phyloP scores from a whole-genome alignment of 2,329 filamentous ascomycete genomes.

The Neophaeococcomyces mojaviensis region DNA sequence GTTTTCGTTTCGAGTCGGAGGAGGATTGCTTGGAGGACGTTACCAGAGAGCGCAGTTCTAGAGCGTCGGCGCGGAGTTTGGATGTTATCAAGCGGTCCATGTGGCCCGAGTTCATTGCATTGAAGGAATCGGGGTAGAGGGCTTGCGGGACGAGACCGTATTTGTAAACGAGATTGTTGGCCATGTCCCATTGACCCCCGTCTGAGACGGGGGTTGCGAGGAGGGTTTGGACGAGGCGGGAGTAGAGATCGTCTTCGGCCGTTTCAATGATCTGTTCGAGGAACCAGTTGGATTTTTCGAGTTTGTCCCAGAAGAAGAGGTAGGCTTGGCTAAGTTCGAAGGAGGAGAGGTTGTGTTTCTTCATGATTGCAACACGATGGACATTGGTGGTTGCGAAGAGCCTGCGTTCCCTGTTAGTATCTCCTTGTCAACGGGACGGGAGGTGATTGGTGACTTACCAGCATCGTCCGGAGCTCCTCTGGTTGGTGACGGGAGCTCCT shows the following conservation, averaged over 20 bases:
- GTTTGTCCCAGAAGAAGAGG: slow-evolving; percentile 89
- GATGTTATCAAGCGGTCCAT: slow-evolving; percentile 72
- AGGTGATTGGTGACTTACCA: slow-evolving; percentile 47
- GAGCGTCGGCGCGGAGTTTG: slow-evolving; percentile 76
- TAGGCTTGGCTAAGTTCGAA: slow-evolving; percentile 87
- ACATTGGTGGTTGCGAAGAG: slow-evolving; percentile 88
- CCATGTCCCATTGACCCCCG: slow-evolving; percentile 90
- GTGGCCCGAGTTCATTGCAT: slow-evolving; percentile 60
- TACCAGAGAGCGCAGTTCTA: slow-evolving; percentile 59
- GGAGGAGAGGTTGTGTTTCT: slow-evolving; percentile 65
- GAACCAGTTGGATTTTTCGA: slow-evolving; percentile 87
- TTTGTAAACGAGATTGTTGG: slow-evolving; percentile 74
- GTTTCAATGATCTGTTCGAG: slow-evolving; percentile 77
- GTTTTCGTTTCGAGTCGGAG: slow-evolving; percentile 31
- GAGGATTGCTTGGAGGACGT: slow-evolving; percentile 27
- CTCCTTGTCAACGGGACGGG: background rate
- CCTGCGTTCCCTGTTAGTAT: background rate
- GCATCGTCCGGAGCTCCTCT: slow-evolving; percentile 72
- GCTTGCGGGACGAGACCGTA: slow-evolving; percentile 80
- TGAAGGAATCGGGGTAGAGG: slow-evolving; percentile 75
- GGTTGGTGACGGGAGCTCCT: slow-evolving; percentile 76
- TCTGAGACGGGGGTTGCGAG: slow-evolving; percentile 64
- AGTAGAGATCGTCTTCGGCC: slow-evolving; percentile 60
- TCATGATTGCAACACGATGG: slow-evolving; percentile 82
- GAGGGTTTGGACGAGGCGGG: slow-evolving; percentile 63